These are phyloP conservation scores for Aspergillus pseudoglaucus DNA, from an alignment of 2,329 filamentous ascomycete genomes.

Conservation along the genomic window DNA sequence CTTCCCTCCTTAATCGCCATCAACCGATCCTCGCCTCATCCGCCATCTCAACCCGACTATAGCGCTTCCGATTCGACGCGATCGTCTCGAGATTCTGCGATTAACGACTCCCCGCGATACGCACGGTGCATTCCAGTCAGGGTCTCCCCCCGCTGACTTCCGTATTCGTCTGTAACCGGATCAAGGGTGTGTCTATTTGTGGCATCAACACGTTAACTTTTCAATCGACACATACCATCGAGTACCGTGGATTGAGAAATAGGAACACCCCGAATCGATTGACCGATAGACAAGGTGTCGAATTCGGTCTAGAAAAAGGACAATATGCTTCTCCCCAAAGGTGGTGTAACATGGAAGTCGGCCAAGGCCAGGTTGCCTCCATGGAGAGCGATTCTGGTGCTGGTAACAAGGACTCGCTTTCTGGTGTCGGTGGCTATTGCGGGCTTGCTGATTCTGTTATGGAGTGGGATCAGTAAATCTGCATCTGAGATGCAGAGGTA, in stretches of 20 bases:
- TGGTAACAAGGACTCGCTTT: conserved; percentile 71
- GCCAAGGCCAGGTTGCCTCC: conserved; percentile 73
- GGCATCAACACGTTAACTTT: too few species aligned
- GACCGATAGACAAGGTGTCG: too few species aligned
- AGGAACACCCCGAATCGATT: too few species aligned
- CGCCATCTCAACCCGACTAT: background rate
- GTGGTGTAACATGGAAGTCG: conserved; percentile 87
- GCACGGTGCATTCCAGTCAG: too few species aligned
- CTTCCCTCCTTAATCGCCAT: conserved; percentile 10
- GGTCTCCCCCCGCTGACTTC: too few species aligned
- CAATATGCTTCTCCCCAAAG: conserved; percentile 83
- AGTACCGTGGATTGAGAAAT: too few species aligned
- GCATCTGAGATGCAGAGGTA: conserved; percentile 90
- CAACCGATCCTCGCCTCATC: conserved; percentile 1
- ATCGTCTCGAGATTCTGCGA: background rate
- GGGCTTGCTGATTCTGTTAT: conserved; percentile 71
- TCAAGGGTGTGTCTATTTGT: too few species aligned
- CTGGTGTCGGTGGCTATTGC: conserved; percentile 65
- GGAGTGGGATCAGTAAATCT: conserved; percentile 74
- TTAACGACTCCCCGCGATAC: background rate
- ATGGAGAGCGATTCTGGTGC: conserved; percentile 62
- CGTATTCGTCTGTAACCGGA: too few species aligned
- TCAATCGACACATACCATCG: too few species aligned
- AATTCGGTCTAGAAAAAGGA: background rate
- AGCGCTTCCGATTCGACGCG: background rate